Percentiles rank a stretch among this genome's conserved stretches.
phyloP scores from a whole-genome alignment of 2,329 filamentous ascomycete species.

The Lachnellula occidentalis region DNA sequence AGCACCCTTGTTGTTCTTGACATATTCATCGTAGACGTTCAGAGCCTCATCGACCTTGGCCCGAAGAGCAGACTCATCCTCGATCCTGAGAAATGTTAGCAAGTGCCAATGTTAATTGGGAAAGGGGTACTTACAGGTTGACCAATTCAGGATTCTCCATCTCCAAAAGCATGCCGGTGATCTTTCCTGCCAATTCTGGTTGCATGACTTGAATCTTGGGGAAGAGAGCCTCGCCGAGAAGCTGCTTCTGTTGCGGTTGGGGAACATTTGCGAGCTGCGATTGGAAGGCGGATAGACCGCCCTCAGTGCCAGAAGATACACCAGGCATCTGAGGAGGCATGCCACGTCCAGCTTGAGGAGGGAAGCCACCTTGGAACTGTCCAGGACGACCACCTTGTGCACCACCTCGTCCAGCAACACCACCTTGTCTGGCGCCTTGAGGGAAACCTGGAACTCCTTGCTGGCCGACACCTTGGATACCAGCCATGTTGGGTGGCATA shows the following conservation, averaged over 20 bases:
- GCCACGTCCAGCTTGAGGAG: slow-evolving; percentile 33
- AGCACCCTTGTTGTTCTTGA: slow-evolving; percentile 55
- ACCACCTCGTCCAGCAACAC: slow-evolving; percentile 33
- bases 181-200: slow-evolving; percentile 95
- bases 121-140: slow-evolving; percentile 70
- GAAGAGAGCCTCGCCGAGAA: slow-evolving; percentile 95
- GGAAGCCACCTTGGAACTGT: slow-evolving; percentile 32
- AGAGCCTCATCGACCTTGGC: slow-evolving; percentile 97
- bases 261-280: slow-evolving; percentile 49
- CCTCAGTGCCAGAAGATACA: slow-evolving; percentile 30
- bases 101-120: background rate
- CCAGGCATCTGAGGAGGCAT: slow-evolving; percentile 29
- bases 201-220: slow-evolving; percentile 96
- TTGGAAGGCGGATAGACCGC: slow-evolving; percentile 41
- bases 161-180: slow-evolving; percentile 98
- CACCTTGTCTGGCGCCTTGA: slow-evolving; percentile 45
- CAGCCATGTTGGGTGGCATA: slow-evolving; percentile 67
- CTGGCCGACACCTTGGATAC: slow-evolving; percentile 43
- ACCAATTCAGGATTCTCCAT: slow-evolving; percentile 97
- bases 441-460: slow-evolving; percentile 50
- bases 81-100: slow-evolving; percentile 56
- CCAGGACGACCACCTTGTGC: slow-evolving; percentile 33
- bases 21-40: slow-evolving; percentile 95
- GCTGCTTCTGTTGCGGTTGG: slow-evolving; percentile 90
- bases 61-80: slow-evolving; percentile 82